Conservation (phyloP, 108 stramenopile genomes). For the Cyclotella cryptica region DNA sequence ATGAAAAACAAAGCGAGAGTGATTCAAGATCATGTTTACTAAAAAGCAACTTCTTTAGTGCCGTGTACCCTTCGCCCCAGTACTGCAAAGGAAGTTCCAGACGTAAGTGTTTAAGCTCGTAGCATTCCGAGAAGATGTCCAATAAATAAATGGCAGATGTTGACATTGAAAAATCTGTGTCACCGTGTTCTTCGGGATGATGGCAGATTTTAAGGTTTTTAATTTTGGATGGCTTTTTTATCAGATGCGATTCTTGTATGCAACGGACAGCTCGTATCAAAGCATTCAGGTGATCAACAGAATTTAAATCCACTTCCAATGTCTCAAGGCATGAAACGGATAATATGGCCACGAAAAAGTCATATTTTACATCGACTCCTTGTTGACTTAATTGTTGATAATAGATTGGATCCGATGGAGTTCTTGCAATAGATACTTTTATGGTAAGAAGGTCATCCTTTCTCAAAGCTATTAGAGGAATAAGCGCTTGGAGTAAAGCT, state of each 20-base stretch:
- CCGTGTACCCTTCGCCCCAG: slow-evolving; percentile 1
- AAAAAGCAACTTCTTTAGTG: not conserved
- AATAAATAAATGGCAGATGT: slow-evolving; percentile 14
- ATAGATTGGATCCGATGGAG: slow-evolving; percentile 19
- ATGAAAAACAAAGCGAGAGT: slow-evolving; percentile 13
- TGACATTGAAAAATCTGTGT: not conserved
- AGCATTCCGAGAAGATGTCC: slow-evolving; percentile 21
- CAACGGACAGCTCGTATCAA: not conserved
- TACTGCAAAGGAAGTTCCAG: slow-evolving; percentile 6
- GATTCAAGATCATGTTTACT: slow-evolving; percentile 11
- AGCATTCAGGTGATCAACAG: slow-evolving; percentile 8
- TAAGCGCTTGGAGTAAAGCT: slow-evolving; percentile 12
- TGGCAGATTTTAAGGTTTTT: slow-evolving; percentile 4
- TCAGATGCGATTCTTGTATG: not conserved
- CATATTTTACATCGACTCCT: slow-evolving; percentile 16
- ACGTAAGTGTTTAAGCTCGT: not conserved
- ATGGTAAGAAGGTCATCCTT: slow-evolving; percentile 2
- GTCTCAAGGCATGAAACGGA: slow-evolving; percentile 3
- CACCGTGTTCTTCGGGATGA: not conserved
- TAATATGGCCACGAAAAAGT: slow-evolving; percentile 11
- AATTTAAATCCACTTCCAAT: slow-evolving; percentile 7
- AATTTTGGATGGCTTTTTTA: slow-evolving; percentile 1
- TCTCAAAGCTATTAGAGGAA: not conserved
- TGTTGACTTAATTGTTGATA: not conserved
- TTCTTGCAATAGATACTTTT: slow-evolving; percentile 3